Base-by-base conservation (phyloP, 2,329 filamentous ascomycete species). In the Orbilia ellipsospora region DNA sequence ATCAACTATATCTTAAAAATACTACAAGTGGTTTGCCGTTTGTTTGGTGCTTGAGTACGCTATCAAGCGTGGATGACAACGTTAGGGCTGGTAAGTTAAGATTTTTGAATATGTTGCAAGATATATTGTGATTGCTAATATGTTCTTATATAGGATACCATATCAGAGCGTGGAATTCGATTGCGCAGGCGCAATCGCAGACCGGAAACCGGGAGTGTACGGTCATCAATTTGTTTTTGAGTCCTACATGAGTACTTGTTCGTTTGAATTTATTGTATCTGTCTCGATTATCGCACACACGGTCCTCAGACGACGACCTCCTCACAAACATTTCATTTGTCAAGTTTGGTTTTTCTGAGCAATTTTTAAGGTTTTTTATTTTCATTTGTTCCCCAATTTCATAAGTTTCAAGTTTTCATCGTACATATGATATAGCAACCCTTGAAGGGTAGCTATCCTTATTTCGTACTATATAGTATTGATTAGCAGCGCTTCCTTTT, bases 1-100 rank as follows among this genome's bases (percentile, higher is more conserved):
- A 65, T 48, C 62, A 65, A 31, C 31, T 65, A 18, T 56, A 55
- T 48, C 40, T 65, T 4, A 26, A 23, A 23, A 65, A 65, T 65
- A 28, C 62, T 2, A 55, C 51, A 6, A 8, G 50, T 3, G 28
- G 48, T 15, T 23, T 28, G 20, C 50, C 62, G 51, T 65, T 45
- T 23, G 31, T 52, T 12, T 65, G 15, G 4, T 65, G 62, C 20
- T 56, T 65, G 40, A 56, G 62, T 36, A 65, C 62, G 1, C 13
- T 65, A 12, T 10, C 8, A 2, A 65, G 50, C 36, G 48, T 13
- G 2, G 62, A 65, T 40, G 26, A 20, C 7, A 65, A 65, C 50
- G 13, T 50, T 3, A 15, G 18, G n/a, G 51, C 62, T 45, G 62
- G 62, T 65, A 48, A 65, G 62, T 54, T 15, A 23, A 23, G 2